phyloP scores from a whole-genome alignment of 169 alveolate species.

The Plasmodium malariae region DNA sequence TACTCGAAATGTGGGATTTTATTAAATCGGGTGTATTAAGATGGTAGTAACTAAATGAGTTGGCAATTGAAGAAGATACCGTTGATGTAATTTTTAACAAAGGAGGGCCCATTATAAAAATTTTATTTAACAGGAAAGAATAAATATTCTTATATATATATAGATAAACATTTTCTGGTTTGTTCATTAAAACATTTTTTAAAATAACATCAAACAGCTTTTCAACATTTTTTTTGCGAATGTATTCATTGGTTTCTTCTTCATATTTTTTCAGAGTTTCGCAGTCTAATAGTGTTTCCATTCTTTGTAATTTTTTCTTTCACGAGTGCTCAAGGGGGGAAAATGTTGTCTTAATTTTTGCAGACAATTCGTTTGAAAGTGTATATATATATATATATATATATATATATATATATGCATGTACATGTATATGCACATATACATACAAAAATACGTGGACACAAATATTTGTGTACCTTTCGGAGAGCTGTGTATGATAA shows the following conservation, averaged over 20 bases:
- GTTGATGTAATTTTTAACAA: slow-evolving; percentile 54
- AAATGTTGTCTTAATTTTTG: background rate
- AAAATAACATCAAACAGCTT: slow-evolving; percentile 58
- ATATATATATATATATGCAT: background rate
- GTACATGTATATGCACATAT: background rate
- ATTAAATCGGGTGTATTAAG: slow-evolving; percentile 3
- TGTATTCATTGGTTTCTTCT: slow-evolving; percentile 71
- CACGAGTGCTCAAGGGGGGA: background rate
- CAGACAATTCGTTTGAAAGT: background rate
- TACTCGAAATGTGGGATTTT: background rate
- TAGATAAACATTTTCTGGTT: slow-evolving; percentile 62
- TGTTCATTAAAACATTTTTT: slow-evolving; percentile 61
- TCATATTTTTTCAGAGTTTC: slow-evolving; percentile 59
- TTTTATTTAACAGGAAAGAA: slow-evolving; percentile 65
- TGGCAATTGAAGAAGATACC: slow-evolving; percentile 47
- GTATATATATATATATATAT: background rate
- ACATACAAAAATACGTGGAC: too few species aligned
- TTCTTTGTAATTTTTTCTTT: too few species aligned
- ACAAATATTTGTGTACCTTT: too few species aligned
- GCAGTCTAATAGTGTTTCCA: slow-evolving; percentile 65
- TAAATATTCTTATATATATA: slow-evolving; percentile 63
- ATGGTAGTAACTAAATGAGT: slow-evolving; percentile 44
- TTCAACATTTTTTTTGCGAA: slow-evolving; percentile 55
- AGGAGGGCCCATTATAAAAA: slow-evolving; percentile 69
- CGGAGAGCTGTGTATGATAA: too few species aligned